phyloP scores from a whole-genome alignment of 441 rosid genomes.

The Jatropha podagrica region DNA sequence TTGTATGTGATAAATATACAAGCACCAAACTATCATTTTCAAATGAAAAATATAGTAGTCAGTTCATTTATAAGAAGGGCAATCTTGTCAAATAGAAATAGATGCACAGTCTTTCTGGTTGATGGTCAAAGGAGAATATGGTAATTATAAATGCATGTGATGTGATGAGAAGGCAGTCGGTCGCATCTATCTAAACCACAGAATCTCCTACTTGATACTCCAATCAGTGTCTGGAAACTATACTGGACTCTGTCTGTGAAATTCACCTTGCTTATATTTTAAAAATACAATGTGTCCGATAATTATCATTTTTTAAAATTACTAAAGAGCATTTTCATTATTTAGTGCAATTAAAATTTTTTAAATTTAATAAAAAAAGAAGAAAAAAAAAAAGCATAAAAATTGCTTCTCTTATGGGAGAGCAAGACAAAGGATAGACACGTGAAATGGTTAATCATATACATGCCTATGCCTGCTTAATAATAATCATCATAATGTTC shows the following conservation, averaged over 20 bases:
- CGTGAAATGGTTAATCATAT: not conserved
- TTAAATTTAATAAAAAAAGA: too few relatives aligned
- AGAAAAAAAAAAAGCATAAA: not conserved
- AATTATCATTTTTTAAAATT: too few relatives aligned
- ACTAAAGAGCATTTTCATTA: too few relatives aligned
- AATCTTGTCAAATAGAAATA: not conserved
- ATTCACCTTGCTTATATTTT: too few relatives aligned
- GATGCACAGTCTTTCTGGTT: not conserved
- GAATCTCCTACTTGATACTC: slow-evolving; percentile 15
- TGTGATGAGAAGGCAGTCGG: slow-evolving; percentile 25
- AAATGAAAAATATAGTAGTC: not conserved
- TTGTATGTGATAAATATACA: not conserved
- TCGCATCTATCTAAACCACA: slow-evolving; percentile 26
- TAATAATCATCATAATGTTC: too few relatives aligned
- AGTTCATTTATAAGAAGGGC: not conserved
- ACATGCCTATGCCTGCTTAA: not conserved
- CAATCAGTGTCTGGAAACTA: too few relatives aligned
- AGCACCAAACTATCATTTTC: not conserved
- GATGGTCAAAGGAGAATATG: slow-evolving; percentile 18
- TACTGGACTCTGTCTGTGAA: too few relatives aligned
- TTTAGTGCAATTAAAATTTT: too few relatives aligned
- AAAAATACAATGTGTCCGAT: too few relatives aligned
- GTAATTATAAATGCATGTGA: slow-evolving; percentile 22
- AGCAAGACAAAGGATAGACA: not conserved
- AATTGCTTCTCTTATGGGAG: not conserved